Evolutionary conservation across 2,329 filamentous ascomycete species (phyloP).

Genomic region (Penicillium oxalicum): DNA sequence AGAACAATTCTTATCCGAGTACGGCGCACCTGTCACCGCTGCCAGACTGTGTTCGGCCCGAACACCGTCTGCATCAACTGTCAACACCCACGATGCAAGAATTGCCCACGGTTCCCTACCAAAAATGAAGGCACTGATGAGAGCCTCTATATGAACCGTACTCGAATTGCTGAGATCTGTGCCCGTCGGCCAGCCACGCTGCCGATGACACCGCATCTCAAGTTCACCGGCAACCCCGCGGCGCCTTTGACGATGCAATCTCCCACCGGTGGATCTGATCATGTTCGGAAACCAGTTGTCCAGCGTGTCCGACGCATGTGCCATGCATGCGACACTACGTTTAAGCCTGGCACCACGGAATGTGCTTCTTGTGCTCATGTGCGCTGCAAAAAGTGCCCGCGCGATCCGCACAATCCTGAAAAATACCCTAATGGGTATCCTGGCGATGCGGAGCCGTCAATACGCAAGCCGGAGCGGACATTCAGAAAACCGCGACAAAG

Average conservation of each 20-base stretch:
- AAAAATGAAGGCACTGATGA: slow-evolving; percentile 57
- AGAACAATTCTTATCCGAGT: slow-evolving; percentile 46
- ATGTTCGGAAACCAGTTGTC: slow-evolving; percentile 64
- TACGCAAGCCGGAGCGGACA: slow-evolving; percentile 28
- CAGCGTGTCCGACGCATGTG: slow-evolving; percentile 71
- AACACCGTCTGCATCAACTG: slow-evolving; percentile 71
- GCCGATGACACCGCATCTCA: slow-evolving; percentile 10
- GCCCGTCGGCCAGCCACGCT: slow-evolving; percentile 40
- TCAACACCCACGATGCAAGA: slow-evolving; percentile 72
- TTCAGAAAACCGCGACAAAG: slow-evolving; percentile 34
- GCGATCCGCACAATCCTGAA: slow-evolving; percentile 56
- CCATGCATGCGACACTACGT: slow-evolving; percentile 65
- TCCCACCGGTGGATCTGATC: slow-evolving; percentile 61
- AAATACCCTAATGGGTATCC: slow-evolving; percentile 44
- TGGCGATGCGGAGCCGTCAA: slow-evolving; percentile 38
- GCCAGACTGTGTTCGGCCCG: slow-evolving; percentile 65
- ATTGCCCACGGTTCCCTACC: slow-evolving; percentile 68
- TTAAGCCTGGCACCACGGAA: slow-evolving; percentile 53
- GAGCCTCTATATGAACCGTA: slow-evolving; percentile 29
- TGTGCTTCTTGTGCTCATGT: slow-evolving; percentile 66
- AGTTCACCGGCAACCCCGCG: slow-evolving; percentile 26
- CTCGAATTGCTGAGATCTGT: slow-evolving; percentile 29
- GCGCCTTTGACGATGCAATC: slow-evolving; percentile 49
- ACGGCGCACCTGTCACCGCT: slow-evolving; percentile 66
- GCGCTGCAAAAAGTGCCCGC: slow-evolving; percentile 73